Evolutionary conservation across 169 alveolate genomes (phyloP), one percentile per base, ranked within the genome.

Genomic region (Plasmodium billcollinsi): DNA sequence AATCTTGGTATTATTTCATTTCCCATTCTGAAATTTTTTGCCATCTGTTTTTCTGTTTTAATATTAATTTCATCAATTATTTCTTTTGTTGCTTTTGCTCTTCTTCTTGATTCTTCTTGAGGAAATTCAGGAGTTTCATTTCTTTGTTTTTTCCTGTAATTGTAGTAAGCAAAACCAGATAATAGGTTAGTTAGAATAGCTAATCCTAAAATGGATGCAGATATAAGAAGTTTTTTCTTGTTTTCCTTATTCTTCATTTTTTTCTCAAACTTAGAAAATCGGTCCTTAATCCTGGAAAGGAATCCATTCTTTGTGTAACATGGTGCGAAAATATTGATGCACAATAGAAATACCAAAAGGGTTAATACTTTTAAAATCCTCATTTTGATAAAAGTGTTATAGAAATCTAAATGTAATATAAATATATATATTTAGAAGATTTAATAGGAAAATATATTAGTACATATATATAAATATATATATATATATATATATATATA

Each of bases 141-240:
- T 14, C 18, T 26, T 11, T 6, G 43, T 11, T 73, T 73, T 73
- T 73, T 73, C 33, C 33, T 73, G 20, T 12, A 52, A 73, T n/a
- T 52, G 18, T 73, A 24, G 54, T 73, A 73, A n/a, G 58, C 86
- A 26, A 73, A 14, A 2, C 72, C 86, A n/a, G 49, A 50, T 24
- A 73, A 45, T 73, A 20, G 15, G 56, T 73, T 20, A 20, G 70
- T 69, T 29, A 73, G 67, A n/a, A 73, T 56, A 11, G 86, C 58
- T 73, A 29, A 58, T 18, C 86, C 86, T 18, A 73, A 0, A 4
- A 73, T 7, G 6, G 70, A 66, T 73, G 86, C 15, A 1, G 86
- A 73, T 21, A 73, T 73, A 18, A 18, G 15, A 18, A 73, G 18
- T 61, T 73, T 73, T 52, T 73, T 73, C 58, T 73, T 73, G n/a